These are phyloP conservation scores for Beauveria rudraprayagi DNA, from an alignment of 2,329 filamentous ascomycete genomes.

Conservation along the genomic window DNA sequence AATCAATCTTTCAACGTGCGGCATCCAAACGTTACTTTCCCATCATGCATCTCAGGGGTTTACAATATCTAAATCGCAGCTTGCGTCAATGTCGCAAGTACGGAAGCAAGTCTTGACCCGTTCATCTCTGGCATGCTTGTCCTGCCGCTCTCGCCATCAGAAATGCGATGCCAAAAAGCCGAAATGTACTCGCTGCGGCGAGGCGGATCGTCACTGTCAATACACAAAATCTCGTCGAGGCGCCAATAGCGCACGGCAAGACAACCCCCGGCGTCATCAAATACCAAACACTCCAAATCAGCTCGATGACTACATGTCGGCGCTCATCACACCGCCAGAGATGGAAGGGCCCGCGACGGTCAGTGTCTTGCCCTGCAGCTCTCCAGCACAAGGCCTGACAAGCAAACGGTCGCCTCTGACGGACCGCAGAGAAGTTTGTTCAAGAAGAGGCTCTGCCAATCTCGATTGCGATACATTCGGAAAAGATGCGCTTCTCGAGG, in stretches of 20 bases:
- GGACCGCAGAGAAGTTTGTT: not conserved
- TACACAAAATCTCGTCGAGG: conserved; percentile 45
- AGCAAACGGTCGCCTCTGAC: not conserved
- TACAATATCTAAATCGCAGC: not conserved
- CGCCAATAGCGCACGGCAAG: conserved; percentile 15
- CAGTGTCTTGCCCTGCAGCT: conserved; percentile 1
- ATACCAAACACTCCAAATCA: not conserved
- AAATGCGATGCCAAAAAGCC: conserved; percentile 45
- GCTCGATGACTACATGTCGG: not conserved
- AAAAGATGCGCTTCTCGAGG: conserved; percentile 21
- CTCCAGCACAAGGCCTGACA: not conserved
- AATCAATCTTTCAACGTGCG: too few relatives aligned
- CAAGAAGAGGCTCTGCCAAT: not conserved
- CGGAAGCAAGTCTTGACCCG: conserved; percentile 14
- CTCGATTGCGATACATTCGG: not conserved
- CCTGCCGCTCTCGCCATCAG: conserved; percentile 42
- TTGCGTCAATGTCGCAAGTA: not conserved
- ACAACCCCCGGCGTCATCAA: not conserved
- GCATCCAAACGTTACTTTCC: not conserved
- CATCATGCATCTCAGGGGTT: not conserved
- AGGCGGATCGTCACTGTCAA: conserved; percentile 35
- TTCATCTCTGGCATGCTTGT: conserved; percentile 38
- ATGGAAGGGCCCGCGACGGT: not conserved
- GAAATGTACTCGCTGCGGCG: conserved; percentile 36
- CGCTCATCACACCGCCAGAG: not conserved